phyloP scores from a whole-genome alignment of 805 yeast genomes.

The Sugiyamaella floridensis region DNA sequence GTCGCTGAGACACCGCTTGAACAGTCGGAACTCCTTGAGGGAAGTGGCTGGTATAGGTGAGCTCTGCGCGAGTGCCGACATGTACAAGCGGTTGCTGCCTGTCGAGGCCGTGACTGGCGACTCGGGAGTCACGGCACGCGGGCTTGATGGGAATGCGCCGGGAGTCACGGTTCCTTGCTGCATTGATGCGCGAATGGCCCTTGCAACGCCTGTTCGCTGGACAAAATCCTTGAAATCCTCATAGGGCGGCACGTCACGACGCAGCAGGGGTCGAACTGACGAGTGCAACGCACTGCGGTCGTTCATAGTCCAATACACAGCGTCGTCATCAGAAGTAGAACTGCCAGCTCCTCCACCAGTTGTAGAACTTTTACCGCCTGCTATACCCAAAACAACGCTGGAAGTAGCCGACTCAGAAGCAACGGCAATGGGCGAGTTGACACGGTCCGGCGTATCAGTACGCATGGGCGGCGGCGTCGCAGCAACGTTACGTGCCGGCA shows the following conservation, averaged over 20 bases:
- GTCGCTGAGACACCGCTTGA: slow-evolving; percentile 58
- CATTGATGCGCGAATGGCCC: not conserved
- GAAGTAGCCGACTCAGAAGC: not conserved
- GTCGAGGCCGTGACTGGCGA: slow-evolving; percentile 5
- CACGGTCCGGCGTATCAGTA: not conserved
- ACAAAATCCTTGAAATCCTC: slow-evolving; percentile 14
- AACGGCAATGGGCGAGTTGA: not conserved
- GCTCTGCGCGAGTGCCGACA: not conserved
- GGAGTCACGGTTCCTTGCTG: slow-evolving; percentile 1
- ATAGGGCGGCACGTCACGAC: slow-evolving; percentile 22
- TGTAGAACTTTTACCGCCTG: not conserved
- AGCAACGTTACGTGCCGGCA: not conserved
- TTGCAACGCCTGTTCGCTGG: slow-evolving; percentile 1
- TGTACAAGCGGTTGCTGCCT: not conserved
- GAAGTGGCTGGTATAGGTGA: slow-evolving; percentile 11
- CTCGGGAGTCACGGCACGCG: not conserved
- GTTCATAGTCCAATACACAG: slow-evolving; percentile 12
- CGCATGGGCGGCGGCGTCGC: not conserved
- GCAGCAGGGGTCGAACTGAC: slow-evolving; percentile 23
- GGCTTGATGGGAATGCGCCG: slow-evolving; percentile 5
- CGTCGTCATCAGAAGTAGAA: not conserved
- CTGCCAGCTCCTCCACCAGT: not conserved
- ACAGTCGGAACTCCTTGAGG: slow-evolving; percentile 49
- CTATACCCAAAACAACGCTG: not conserved
- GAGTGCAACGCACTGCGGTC: slow-evolving; percentile 19